Conservation (phyloP, 2,329 filamentous ascomycete species). For the Decorospora gaudefroyi region DNA sequence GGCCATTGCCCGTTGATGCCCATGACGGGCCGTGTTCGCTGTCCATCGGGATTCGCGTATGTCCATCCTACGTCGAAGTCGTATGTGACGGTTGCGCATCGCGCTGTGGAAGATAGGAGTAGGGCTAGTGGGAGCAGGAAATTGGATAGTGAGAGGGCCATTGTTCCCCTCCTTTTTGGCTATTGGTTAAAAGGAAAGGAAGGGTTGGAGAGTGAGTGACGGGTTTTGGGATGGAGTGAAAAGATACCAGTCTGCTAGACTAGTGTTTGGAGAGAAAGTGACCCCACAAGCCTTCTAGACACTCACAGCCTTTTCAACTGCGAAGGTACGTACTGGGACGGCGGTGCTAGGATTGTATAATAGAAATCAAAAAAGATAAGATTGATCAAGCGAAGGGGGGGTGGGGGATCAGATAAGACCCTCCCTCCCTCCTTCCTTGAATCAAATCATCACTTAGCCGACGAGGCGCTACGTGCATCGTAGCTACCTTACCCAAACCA, state of each 20-base stretch:
- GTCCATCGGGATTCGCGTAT: slow-evolving; percentile 60
- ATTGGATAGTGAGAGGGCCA: slow-evolving; percentile 53
- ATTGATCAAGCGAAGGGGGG: slow-evolving; percentile 17
- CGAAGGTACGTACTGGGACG: too few species aligned
- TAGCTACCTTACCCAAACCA: too few species aligned
- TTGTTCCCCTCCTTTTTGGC: too few species aligned
- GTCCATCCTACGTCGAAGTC: slow-evolving; percentile 62
- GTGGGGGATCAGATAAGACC: slow-evolving; percentile 32
- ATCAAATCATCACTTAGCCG: too few species aligned
- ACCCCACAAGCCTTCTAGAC: too few species aligned
- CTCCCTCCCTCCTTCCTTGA: too few species aligned
- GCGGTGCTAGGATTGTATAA: too few species aligned
- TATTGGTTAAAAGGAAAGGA: slow-evolving; percentile 6
- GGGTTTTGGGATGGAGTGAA: too few species aligned
- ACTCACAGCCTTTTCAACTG: too few species aligned
- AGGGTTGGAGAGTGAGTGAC: slow-evolving; percentile 4
- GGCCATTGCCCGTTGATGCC: slow-evolving; percentile 78
- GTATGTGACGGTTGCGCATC: slow-evolving; percentile 50
- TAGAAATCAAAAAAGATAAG: slow-evolving; percentile 38
- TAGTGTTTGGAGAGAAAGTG: too few species aligned
- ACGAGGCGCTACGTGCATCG: too few species aligned
- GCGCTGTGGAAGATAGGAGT: slow-evolving; percentile 26
- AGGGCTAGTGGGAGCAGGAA: slow-evolving; percentile 48
- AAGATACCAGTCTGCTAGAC: too few species aligned
- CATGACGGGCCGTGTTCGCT: slow-evolving; percentile 58